Percentiles rank a stretch among this genome's conserved stretches.
Conservation (phyloP, 2,329 filamentous ascomycete genomes). For the Davidsoniella virescens region DNA sequence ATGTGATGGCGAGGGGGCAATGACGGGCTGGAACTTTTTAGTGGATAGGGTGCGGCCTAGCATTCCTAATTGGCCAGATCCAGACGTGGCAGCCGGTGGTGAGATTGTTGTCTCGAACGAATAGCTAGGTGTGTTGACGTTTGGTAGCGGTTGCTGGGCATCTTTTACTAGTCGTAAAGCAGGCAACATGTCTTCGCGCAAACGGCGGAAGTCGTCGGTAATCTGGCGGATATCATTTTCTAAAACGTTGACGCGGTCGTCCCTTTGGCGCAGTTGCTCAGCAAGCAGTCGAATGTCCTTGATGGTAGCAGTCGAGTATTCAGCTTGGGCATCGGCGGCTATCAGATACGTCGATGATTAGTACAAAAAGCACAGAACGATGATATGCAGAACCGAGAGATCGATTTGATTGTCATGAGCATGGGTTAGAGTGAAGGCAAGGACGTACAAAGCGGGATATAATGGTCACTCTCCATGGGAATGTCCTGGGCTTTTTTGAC, state of each 20-base stretch:
- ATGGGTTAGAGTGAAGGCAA: conserved; percentile 1
- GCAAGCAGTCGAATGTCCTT: conserved; percentile 88
- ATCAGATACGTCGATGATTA: conserved; percentile 13
- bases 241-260: conserved; percentile 72
- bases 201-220: conserved; percentile 71
- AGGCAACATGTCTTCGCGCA: conserved; percentile 83
- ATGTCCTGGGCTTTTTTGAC: conserved; percentile 90
- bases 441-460: conserved; percentile 71
- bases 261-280: conserved; percentile 72
- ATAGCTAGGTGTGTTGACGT: conserved; percentile 9
- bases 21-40: conserved; percentile 58
- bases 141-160: conserved; percentile 69
- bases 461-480: conserved; percentile 81
- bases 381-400: background rate
- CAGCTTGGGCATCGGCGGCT: conserved; percentile 80
- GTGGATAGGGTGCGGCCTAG: conserved; percentile 60
- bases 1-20: conserved; percentile 60
- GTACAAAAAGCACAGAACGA: background rate
- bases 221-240: conserved; percentile 73
- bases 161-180: conserved; percentile 85
- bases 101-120: conserved; percentile 26
- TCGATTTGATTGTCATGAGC: background rate
- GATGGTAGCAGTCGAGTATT: conserved; percentile 74
- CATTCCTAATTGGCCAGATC: conserved; percentile 33
- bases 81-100: conserved; percentile 40